Evolutionary conservation across 305 asterid genomes (phyloP), one percentile per base, ranked within the genome.

Genomic region (Solanum aculeatissimum): DNA sequence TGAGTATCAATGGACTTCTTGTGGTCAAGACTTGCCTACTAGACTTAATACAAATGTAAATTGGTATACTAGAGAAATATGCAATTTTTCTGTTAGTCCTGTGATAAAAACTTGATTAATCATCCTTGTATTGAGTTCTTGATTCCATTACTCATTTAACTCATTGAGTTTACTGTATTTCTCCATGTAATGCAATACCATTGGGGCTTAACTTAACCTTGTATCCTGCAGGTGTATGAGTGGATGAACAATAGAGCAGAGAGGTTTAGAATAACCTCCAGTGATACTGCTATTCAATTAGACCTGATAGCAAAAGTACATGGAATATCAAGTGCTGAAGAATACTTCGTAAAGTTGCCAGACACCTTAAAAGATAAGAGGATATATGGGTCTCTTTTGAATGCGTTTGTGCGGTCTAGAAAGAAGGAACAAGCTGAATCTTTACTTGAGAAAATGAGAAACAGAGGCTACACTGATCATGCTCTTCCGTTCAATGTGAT

Each of bases 181-280:
- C 81, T 9, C 25, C 23, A 5, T 25, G 62, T 18, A 27, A 25
- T 74, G 43, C 25, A 75, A 27, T 49, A 49, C 60, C 42, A 2
- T 75, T 75, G 63, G 82, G 82, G 27, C 25, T 29, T 86, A 49
- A 75, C 62, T 49, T 49, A 47, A 49, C 10, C 63, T 78, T 84
- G 49, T 82, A 66, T 80, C 47, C 68, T 92, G 86, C 91, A 97
- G 99, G 95, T 94, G 25, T 94, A 93, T 80, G 97, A 95, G 60
- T 97, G 99, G 99, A 95, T 97, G 95, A 91, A 90, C 82, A 92
- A 92, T 74, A 91, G 97, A 89, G 90, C 90, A 43, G 98, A 95
- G 93, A 89, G 89, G 81, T 94, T 83, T 85, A 88, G 93, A 82
- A 66, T 91, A 83, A 89, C 95, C 85, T 90, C 95, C 66, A 94